Percentiles rank a stretch among this genome's conserved stretches.
Evolutionary conservation across 2,329 filamentous ascomycete species (phyloP).

Genomic region (Diplodia seriata): DNA sequence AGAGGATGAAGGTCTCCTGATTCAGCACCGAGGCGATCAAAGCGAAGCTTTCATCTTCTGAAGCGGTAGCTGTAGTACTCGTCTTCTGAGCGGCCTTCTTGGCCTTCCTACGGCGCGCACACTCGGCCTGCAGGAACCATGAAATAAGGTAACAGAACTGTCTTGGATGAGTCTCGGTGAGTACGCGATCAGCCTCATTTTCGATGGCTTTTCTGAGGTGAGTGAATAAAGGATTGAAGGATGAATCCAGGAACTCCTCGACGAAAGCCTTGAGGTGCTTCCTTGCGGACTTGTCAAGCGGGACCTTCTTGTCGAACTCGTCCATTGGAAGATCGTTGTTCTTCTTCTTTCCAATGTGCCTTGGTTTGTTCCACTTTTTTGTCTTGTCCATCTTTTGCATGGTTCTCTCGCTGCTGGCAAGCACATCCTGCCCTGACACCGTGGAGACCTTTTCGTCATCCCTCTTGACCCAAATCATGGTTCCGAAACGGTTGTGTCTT

Average conservation of each 20-base stretch:
- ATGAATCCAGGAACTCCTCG: slow-evolving; percentile 91
- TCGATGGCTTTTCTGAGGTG: slow-evolving; percentile 90
- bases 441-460: slow-evolving; percentile 84
- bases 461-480: slow-evolving; percentile 95
- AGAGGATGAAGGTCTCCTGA: slow-evolving; percentile 90
- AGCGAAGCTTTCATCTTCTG: slow-evolving; percentile 76
- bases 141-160: slow-evolving; percentile 93
- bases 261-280: slow-evolving; percentile 81
- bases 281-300: slow-evolving; percentile 76
- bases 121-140: slow-evolving; percentile 91
- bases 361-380: slow-evolving; percentile 89
- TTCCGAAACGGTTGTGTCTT: slow-evolving; percentile 91
- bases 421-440: slow-evolving; percentile 84
- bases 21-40: slow-evolving; percentile 89
- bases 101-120: slow-evolving; percentile 66
- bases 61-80: slow-evolving; percentile 45
- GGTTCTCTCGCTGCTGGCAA: slow-evolving; percentile 74
- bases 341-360: slow-evolving; percentile 54
- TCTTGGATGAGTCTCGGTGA: slow-evolving; percentile 73
- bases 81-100: slow-evolving; percentile 57
- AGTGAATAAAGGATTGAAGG: slow-evolving; percentile 87
- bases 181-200: slow-evolving; percentile 80
- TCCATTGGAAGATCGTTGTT: slow-evolving; percentile 49
- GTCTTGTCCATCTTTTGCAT: slow-evolving; percentile 88
- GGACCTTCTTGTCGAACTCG: slow-evolving; percentile 77